Base-by-base conservation (phyloP, 495 filamentous ascomycete species). In the Aspergillus mulundensis region DNA sequence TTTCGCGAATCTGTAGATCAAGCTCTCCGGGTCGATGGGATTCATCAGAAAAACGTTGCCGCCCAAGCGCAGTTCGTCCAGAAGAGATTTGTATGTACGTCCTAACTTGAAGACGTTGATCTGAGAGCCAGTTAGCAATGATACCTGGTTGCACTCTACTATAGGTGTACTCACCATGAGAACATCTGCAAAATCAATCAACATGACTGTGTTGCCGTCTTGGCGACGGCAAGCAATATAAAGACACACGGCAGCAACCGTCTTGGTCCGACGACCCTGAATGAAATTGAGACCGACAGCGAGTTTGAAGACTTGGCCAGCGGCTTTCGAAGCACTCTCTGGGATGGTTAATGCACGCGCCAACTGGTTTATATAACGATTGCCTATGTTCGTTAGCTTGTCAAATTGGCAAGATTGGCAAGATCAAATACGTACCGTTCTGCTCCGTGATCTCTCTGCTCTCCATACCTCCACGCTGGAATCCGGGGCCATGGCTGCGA, bases 101-200 rank as follows among this genome's bases (percentile, higher is more conserved):
- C 94, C 94, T 30, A 98, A 83, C 40, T 88, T 84, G 71, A 95
- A 98, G 16, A 97, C 93, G 58, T 96, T 96, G 51, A 90, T 79
- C 81, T 91, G 54, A 21, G 53, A 12, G 7, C 43, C 2, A 7
- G 47, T 59, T 20, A 60, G 19, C 12, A 36, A 15, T 8, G 2
- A 54, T 11, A 18, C 10, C 10, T 5, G 19, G 14, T 28, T 15
- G 14, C 20, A 12, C 38, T 24, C 16, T 15, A 34, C 30, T 19
- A 32, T 7, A 1, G 21, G 28, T 10, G 36, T 14, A 58, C 66
- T 58, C 62, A 80, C 75, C 66, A 77, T 82, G 42, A 92, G 73
- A 43, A 89, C 79, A 63, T 97, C 95, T 10, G 95, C 89, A 61
- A 98, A 87, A 74, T 98, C 94, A 66, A 98, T 97, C 15, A 98